Evolutionary conservation across 1,284 basidiomycete species (phyloP).

Genomic region (Exobasidium rhododendri): DNA sequence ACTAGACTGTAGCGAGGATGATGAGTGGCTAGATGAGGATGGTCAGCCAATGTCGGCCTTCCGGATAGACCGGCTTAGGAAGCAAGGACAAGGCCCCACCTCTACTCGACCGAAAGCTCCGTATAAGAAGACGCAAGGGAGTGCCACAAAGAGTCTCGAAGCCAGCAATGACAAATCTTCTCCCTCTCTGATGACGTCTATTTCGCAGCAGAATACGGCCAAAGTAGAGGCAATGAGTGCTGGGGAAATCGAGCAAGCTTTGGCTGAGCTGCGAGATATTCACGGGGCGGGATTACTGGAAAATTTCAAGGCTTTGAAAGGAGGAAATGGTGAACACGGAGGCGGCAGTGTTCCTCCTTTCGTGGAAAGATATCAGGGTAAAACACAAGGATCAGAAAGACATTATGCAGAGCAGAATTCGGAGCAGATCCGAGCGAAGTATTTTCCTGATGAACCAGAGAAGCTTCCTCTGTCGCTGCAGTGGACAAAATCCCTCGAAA

Average conservation of each 20-base stretch:
- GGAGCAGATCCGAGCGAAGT: slow-evolving; percentile 67
- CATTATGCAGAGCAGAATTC: slow-evolving; percentile 1
- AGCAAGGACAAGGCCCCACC: slow-evolving; percentile 11
- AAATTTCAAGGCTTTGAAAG: slow-evolving; percentile 29
- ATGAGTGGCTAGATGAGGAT: slow-evolving; percentile 56
- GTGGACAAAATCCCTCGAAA: slow-evolving; percentile 34
- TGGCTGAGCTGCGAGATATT: slow-evolving; percentile 34
- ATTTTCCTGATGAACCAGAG: slow-evolving; percentile 68
- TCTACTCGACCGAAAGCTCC: slow-evolving; percentile 17
- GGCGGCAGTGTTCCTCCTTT: slow-evolving; percentile 9
- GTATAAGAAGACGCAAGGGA: background rate
- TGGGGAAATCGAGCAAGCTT: slow-evolving; percentile 34
- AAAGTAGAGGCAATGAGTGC: slow-evolving; percentile 42
- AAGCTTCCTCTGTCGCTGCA: slow-evolving; percentile 31
- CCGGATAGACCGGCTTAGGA: slow-evolving; percentile 33
- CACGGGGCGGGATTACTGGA: slow-evolving; percentile 45
- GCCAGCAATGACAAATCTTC: background rate
- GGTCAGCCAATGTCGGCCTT: slow-evolving; percentile 48
- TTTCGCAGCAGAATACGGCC: slow-evolving; percentile 38
- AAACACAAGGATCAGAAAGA: background rate
- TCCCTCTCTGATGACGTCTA: slow-evolving; percentile 26
- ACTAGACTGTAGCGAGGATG: too few relatives aligned
- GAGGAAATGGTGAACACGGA: slow-evolving; percentile 3
- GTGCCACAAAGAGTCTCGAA: too few relatives aligned
- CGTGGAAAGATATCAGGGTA: background rate